Evolutionary conservation across 352 stramenopile species (phyloP).

Genomic region (Phytophthora sp.): DNA sequence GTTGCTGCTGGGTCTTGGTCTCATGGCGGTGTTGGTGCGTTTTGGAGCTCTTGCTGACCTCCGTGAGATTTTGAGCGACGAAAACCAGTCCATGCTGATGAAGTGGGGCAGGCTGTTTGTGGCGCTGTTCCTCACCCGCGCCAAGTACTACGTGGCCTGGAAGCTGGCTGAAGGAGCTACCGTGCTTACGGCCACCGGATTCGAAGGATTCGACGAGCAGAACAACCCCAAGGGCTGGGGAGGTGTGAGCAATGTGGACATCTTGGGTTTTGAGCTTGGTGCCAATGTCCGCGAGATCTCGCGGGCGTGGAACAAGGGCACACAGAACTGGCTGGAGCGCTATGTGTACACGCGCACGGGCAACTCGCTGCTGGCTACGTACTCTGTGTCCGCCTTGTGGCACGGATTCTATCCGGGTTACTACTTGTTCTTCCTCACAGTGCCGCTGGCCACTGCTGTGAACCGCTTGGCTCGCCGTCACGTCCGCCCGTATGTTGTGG

Average conservation of each 20-base stretch:
- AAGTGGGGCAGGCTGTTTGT: constrained; percentile 86
- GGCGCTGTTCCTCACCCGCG: constrained; percentile 86
- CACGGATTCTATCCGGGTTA: constrained; percentile 99
- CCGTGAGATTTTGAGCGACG: constrained; percentile 30
- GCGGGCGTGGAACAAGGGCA: constrained; percentile 97
- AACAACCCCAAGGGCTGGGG: constrained; percentile 91
- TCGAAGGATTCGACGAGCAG: constrained; percentile 93
- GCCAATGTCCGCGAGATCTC: constrained; percentile 90
- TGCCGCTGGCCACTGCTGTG: constrained; percentile 70
- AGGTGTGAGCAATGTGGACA: constrained; percentile 95
- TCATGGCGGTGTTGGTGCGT: constrained; percentile 56
- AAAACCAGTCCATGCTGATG: constrained; percentile 51
- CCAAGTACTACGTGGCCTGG: constrained; percentile 98
- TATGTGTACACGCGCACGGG: constrained; percentile 97
- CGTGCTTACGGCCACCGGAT: constrained; percentile 87
- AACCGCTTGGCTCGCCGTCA: constrained; percentile 64
- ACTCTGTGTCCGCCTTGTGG: constrained; percentile 96
- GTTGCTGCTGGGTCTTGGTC: constrained; percentile 49
- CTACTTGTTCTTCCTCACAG: constrained; percentile 94
- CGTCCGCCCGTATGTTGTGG: constrained; percentile 64
- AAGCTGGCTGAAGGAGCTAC: constrained; percentile 88
- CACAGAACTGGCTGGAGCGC: constrained; percentile 94
- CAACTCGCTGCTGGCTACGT: constrained; percentile 94
- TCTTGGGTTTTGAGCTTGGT: constrained; percentile 94
- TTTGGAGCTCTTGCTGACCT: constrained; percentile 41